These are phyloP conservation scores for Paramyrothecium roridum DNA, from an alignment of 2,329 filamentous ascomycete species.

Conservation along the genomic window DNA sequence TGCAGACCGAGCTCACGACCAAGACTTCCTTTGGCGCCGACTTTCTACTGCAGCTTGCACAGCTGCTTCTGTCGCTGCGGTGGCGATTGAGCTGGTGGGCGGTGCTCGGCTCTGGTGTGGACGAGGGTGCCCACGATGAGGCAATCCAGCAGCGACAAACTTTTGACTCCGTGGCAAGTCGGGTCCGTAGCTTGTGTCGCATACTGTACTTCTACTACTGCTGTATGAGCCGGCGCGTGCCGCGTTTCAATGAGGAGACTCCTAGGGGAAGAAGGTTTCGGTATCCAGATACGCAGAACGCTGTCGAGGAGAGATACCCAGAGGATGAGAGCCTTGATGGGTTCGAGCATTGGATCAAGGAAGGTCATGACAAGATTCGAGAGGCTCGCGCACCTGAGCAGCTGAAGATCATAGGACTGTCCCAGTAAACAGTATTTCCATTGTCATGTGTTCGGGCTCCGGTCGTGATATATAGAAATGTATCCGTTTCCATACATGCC, in stretches of 20 bases:
- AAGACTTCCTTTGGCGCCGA: not conserved
- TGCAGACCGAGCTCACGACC: slow-evolving; percentile 3
- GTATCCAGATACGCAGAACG: not conserved
- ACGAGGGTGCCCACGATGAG: not conserved
- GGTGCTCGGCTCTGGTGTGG: not conserved
- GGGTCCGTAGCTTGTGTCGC: not conserved
- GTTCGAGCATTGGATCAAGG: not conserved
- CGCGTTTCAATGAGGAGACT: not conserved
- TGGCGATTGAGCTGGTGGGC: slow-evolving; percentile 3
- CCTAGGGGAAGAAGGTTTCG: not conserved
- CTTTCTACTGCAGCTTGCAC: not conserved
- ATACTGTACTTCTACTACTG: slow-evolving; percentile 5
- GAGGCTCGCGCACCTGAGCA: not conserved
- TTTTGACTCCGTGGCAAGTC: not conserved
- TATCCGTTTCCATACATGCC: too few relatives aligned
- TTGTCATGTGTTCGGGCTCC: too few relatives aligned
- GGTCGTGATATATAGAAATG: too few relatives aligned
- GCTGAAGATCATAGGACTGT: not conserved
- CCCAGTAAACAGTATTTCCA: not conserved
- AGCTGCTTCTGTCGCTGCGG: not conserved
- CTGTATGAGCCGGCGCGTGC: slow-evolving; percentile 1
- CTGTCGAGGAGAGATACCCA: not conserved
- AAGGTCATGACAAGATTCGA: not conserved
- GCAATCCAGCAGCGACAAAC: not conserved
- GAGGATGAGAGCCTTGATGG: not conserved